Evolutionary conservation across 208 protist species (phyloP).

Genomic region (Acanthamoeba triangularis): DNA sequence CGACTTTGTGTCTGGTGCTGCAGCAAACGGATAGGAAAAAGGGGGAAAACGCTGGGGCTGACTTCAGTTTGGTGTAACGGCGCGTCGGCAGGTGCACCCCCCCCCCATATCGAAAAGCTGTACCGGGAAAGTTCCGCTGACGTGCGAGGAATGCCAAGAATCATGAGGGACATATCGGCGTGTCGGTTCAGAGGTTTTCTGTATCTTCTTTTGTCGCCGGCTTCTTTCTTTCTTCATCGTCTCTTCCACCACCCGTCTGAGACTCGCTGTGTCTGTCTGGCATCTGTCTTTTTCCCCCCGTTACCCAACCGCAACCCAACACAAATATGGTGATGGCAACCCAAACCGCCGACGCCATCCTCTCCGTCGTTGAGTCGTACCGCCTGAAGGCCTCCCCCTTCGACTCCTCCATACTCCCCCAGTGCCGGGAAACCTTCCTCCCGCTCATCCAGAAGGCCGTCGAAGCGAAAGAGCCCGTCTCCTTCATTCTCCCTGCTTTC

Average conservation of each 20-base stretch:
- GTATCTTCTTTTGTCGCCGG: neutral
- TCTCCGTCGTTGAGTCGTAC: slow-evolving; percentile 1
- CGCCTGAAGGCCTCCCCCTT: slow-evolving; percentile 3
- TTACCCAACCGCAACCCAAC: neutral
- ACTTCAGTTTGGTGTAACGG: too few relatives aligned
- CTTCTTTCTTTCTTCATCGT: neutral
- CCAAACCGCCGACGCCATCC: neutral
- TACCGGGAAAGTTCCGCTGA: neutral
- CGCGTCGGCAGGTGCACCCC: neutral
- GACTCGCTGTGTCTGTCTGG: too few relatives aligned
- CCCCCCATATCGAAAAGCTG: neutral
- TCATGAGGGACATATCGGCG: neutral
- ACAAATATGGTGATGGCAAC: neutral
- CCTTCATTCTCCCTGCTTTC: slow-evolving; percentile 55
- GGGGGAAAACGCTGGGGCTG: neutral
- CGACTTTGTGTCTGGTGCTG: neutral
- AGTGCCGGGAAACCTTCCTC: neutral
- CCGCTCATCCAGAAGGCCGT: neutral
- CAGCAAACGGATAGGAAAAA: slow-evolving; percentile 6
- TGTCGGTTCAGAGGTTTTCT: neutral
- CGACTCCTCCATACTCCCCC: neutral
- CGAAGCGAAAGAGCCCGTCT: slow-evolving; percentile 19
- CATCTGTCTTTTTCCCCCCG: neutral
- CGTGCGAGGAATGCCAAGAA: neutral
- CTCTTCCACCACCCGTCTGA: neutral